Conservation (phyloP, 1,139 yeast species). For the Keqinozyma sinolaborantium region DNA sequence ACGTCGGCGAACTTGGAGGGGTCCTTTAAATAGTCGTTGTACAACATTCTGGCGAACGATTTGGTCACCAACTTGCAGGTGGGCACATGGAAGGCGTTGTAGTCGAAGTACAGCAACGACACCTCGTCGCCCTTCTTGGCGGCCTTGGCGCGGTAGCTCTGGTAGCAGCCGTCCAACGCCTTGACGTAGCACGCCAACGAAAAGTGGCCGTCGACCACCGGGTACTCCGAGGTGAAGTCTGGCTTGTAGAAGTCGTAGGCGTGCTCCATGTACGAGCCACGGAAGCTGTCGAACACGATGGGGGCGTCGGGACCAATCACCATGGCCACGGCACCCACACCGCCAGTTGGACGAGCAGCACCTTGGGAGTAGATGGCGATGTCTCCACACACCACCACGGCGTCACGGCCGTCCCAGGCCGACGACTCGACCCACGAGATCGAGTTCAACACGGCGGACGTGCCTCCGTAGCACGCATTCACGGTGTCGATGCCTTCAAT, state of each 20-base stretch:
- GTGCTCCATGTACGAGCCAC: slow-evolving; percentile 94
- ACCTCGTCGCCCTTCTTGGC: slow-evolving; percentile 55
- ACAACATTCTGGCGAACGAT: slow-evolving; percentile 88
- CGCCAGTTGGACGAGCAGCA: slow-evolving; percentile 99
- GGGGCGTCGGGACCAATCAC: slow-evolving; percentile 98
- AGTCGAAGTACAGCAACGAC: slow-evolving; percentile 79
- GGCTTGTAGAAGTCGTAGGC: slow-evolving; percentile 99
- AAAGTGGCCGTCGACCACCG: slow-evolving; percentile 96
- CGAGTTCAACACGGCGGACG: slow-evolving; percentile 90
- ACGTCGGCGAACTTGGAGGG: slow-evolving; percentile 54
- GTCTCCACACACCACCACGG: slow-evolving; percentile 95
- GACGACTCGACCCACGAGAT: slow-evolving; percentile 96
- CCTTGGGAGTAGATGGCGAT: slow-evolving; percentile 97
- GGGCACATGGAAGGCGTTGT: slow-evolving; percentile 97
- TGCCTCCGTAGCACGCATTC: slow-evolving; percentile 99
- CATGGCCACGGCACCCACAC: slow-evolving; percentile 96
- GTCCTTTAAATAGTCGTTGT: slow-evolving; percentile 78
- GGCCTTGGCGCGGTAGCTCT: slow-evolving; percentile 77
- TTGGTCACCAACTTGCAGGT: slow-evolving; percentile 93
- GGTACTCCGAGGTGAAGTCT: slow-evolving; percentile 93
- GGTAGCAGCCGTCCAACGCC: slow-evolving; percentile 87
- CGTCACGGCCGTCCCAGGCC: slow-evolving; percentile 98
- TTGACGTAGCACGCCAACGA: slow-evolving; percentile 91
- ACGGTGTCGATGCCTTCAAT: slow-evolving; percentile 95
- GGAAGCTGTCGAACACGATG: slow-evolving; percentile 79